Base-by-base conservation (phyloP, 257 asterid species). In the Nemophila menziesii region DNA sequence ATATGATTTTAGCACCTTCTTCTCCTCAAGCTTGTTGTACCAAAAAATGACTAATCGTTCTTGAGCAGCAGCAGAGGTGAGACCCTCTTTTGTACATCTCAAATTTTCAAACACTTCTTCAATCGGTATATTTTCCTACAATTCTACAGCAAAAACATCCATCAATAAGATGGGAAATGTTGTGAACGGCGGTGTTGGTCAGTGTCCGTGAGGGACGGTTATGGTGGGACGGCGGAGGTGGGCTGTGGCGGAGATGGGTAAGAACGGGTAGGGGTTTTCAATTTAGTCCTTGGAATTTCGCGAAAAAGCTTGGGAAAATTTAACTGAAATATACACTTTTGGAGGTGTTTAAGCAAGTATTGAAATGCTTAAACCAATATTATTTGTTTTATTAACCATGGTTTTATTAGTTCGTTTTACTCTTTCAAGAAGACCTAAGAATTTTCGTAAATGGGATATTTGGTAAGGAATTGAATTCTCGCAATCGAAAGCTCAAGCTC, bases 381-480 rank as follows among this genome's bases (percentile, higher is more conserved):
- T 79, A 57, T 43, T 85, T 51, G 93, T 90, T 22, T 60, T 81
- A 59, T 33, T 77, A 48, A 78, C 73, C 34, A 90, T 90, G 99
- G 83, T 90, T 67, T 62, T 85, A 56, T 86, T 81, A 51, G 70
- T 85, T 20, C 96, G 99, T 46, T 90, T 90, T 66, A 90, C 99
- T 33, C 87, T 85, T 61, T 81, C 94, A 47, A 73, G 96, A 67
- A 77, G 93, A 58, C 96, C 99, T 38, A 90, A 81, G 74, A 85
- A 90, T 72, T 85, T 78, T 66, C 69, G 87, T 54, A 81, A 79
- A 69, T 85, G 96, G 99, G 99, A 90, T 68, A 74, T 90, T 57
- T 90, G 99, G 99, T 96, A 90, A 85, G 96, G 96, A 57, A 81
- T 90, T 53, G 96, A 85, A 62, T 90, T 90, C 62, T 79, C 96